Conservation (phyloP, 2,329 filamentous ascomycete species). For the Pseudopyrenochaeta lycopersici region DNA sequence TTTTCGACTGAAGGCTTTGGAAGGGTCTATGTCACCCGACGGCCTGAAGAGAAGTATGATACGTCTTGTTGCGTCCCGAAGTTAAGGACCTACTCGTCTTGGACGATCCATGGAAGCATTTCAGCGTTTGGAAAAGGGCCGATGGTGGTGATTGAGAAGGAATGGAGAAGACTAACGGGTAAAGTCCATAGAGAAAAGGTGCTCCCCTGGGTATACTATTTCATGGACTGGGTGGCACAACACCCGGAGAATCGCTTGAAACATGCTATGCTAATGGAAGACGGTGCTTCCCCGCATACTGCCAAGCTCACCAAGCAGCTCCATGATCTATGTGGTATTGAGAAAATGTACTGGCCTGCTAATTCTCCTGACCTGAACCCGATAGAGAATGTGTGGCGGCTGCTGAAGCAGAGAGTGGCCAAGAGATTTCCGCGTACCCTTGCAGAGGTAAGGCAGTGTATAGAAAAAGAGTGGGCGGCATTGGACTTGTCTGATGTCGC, state of each 20-base stretch:
- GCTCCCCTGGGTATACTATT: constrained; percentile 14
- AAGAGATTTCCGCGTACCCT: constrained; percentile 11
- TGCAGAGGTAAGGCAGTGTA: constrained; percentile 11
- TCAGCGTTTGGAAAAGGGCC: constrained; percentile 14
- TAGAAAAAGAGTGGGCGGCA: constrained; percentile 15
- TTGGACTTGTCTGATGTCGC: constrained; percentile 9
- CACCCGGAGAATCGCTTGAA: constrained; percentile 4
- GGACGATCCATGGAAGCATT: constrained; percentile 18
- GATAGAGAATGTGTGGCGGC: constrained; percentile 22
- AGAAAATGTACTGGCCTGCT: constrained; percentile 15
- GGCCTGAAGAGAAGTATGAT: constrained; percentile 18
- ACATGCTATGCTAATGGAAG: constrained; percentile 16
- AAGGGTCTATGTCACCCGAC: constrained; percentile 15
- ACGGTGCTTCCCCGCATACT: constrained; percentile 17
- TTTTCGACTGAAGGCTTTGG: constrained; percentile 12
- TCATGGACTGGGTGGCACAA: constrained; percentile 3
- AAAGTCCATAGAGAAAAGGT: constrained; percentile 10
- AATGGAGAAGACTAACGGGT: constrained; percentile 12
- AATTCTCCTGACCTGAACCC: constrained; percentile 19
- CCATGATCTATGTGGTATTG: constrained; percentile 8
- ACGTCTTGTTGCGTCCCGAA: constrained; percentile 17
- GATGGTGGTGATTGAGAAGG: constrained; percentile 15
- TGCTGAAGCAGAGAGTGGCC: constrained; percentile 16
- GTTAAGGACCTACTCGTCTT: constrained; percentile 16
- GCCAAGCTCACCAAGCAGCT: constrained; percentile 12